Percentiles rank a stretch among this genome's conserved stretches.
Evolutionary conservation across 129 eudicot genomes (phyloP).

Genomic region (Deinandra increscens): DNA sequence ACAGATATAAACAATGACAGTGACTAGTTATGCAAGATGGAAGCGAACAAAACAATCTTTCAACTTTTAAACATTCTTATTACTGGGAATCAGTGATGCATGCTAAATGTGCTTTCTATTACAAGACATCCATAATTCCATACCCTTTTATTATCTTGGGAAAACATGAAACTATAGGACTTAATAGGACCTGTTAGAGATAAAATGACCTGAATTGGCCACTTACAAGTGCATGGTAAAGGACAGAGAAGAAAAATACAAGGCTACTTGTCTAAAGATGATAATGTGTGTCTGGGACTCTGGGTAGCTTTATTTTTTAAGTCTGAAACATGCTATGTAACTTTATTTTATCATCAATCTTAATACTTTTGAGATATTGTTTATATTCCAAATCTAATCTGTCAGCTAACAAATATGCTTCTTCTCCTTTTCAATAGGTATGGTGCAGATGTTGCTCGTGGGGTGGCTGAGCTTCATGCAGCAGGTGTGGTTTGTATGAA

Average conservation of each 20-base stretch:
- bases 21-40: neutral
- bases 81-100: neutral
- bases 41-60: neutral
- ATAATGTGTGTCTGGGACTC: neutral
- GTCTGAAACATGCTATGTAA: neutral
- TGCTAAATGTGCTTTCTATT: neutral
- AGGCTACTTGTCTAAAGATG: conserved; percentile 10
- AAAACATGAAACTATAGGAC: neutral
- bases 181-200: neutral
- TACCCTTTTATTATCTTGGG: neutral
- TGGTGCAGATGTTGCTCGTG: conserved; percentile 98
- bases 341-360: neutral
- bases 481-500: conserved; percentile 98
- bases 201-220: neutral
- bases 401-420: conserved; percentile 18
- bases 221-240: neutral
- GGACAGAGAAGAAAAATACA: neutral
- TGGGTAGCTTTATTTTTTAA: neutral
- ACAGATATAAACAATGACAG: neutral
- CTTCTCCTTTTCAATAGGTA: conserved; percentile 46
- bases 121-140: neutral
- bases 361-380: neutral
- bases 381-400: conserved; percentile 11
- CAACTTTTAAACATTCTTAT: neutral
- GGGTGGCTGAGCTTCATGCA: conserved; percentile 98